These are phyloP conservation scores for Cicer bijugum DNA, from an alignment of 306 rosid genomes.

Conservation along the genomic window DNA sequence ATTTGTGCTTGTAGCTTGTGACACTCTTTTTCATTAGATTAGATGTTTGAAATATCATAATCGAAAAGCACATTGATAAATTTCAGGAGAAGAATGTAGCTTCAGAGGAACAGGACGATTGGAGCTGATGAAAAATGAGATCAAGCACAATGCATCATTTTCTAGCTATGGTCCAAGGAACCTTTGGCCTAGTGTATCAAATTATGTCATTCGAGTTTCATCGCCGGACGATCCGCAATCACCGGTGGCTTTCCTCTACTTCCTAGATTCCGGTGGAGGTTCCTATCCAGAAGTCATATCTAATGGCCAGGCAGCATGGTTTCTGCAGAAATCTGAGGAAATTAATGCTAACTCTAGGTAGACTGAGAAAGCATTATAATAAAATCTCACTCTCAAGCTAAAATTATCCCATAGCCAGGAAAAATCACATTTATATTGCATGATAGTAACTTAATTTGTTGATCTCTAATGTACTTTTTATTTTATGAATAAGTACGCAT, in stretches of 20 bases:
- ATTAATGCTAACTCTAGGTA: conserved; percentile 75
- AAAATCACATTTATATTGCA: neutral
- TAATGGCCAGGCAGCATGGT: conserved; percentile 72
- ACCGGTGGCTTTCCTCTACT: conserved; percentile 68
- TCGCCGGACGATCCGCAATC: conserved; percentile 52
- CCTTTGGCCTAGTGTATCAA: conserved; percentile 88
- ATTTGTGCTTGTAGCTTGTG: neutral
- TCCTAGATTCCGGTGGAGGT: conserved; percentile 96
- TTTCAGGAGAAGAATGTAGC: conserved; percentile 63
- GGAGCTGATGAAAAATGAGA: conserved; percentile 67
- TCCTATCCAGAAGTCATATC: conserved; percentile 83
- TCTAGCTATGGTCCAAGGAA: conserved; percentile 68
- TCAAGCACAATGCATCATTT: conserved; percentile 52
- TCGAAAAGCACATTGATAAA: conserved; percentile 9
- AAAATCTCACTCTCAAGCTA: neutral
- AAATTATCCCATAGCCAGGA: conserved; percentile 1
- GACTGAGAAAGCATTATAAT: conserved; percentile 20
- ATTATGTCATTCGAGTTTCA: conserved; percentile 64
- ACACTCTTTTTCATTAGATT: conserved; percentile 18
- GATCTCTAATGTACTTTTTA: neutral
- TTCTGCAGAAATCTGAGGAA: conserved; percentile 53
- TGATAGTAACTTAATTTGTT: neutral
- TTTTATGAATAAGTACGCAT: too few species aligned
- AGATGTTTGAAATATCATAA: conserved; percentile 26
- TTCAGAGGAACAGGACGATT: conserved; percentile 70